Percentiles rank a stretch among this genome's conserved stretches.
Evolutionary conservation across 495 filamentous ascomycete species (phyloP).

Genomic region (Staphylotrichum longicolle): DNA sequence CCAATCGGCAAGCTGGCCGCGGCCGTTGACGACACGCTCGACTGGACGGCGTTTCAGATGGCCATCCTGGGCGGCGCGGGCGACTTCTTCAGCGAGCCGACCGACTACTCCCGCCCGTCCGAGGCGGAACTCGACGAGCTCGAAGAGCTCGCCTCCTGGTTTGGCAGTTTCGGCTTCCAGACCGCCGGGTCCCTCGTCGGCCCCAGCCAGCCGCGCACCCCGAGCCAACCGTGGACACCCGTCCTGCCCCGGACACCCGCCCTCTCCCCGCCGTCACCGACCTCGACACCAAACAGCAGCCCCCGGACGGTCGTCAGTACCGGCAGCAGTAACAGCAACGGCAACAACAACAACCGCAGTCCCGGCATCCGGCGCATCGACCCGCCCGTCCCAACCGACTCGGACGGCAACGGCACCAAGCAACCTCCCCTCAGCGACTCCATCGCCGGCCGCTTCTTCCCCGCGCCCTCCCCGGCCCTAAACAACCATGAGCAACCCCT

Average conservation of each 20-base stretch:
- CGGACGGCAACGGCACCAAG: background rate
- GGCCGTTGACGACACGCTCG: constrained; percentile 46
- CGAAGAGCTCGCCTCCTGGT: constrained; percentile 48
- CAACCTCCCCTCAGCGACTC: constrained; percentile 9
- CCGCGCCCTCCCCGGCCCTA: background rate
- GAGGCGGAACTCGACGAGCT: constrained; percentile 40
- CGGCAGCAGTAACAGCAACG: too few species aligned
- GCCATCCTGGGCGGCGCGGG: constrained; percentile 51
- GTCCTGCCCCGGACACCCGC: constrained; percentile 14
- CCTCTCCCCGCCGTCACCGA: constrained; percentile 21
- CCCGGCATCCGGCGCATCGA: constrained; percentile 21
- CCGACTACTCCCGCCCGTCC: constrained; percentile 39
- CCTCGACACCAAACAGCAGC: constrained; percentile 33
- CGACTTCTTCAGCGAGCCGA: constrained; percentile 44
- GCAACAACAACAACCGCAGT: background rate
- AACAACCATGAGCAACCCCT: too few species aligned
- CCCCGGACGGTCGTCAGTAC: constrained; percentile 17
- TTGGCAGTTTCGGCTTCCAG: constrained; percentile 41
- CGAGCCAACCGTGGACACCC: constrained; percentile 12
- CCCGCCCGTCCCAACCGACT: constrained; percentile 7
- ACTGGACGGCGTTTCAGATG: constrained; percentile 59
- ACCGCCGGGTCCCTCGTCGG: constrained; percentile 36
- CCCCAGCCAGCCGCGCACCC: constrained; percentile 19
- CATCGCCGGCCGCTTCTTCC: constrained; percentile 21
- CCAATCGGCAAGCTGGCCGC: constrained; percentile 36